Evolutionary conservation across 2,329 filamentous ascomycete species (phyloP).

Genomic region (Cladosporium sp.): DNA sequence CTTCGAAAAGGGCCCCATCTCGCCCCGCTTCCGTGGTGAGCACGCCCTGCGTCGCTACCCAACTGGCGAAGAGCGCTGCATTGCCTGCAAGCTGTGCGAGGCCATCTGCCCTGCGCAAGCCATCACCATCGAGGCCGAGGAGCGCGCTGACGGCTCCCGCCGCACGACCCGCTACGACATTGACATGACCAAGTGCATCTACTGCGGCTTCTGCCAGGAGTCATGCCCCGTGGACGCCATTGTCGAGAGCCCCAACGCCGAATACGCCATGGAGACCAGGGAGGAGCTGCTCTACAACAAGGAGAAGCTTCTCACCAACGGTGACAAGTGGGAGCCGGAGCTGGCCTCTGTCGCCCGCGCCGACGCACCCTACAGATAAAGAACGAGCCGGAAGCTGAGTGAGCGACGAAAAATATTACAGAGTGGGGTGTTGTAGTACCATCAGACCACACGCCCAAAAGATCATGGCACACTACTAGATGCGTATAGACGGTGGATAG

Average conservation of each 20-base stretch:
- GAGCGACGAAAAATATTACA: constrained; percentile 6
- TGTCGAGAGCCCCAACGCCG: constrained; percentile 72
- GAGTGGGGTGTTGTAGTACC: constrained; percentile 6
- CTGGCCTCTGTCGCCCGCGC: constrained; percentile 88
- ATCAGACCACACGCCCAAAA: constrained; percentile 7
- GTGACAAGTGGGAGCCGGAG: constrained; percentile 85
- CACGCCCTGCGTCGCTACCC: constrained; percentile 95
- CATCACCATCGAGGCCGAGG: constrained; percentile 98
- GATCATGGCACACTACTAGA: constrained; percentile 5
- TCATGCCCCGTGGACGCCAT: constrained; percentile 97
- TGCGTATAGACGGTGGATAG: constrained; percentile 16
- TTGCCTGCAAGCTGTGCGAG: constrained; percentile 99
- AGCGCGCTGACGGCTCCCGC: constrained; percentile 92
- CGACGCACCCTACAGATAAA: constrained; percentile 70
- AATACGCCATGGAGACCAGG: constrained; percentile 75
- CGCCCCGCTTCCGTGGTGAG: constrained; percentile 95
- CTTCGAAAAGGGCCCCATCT: constrained; percentile 98
- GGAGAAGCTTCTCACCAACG: constrained; percentile 60
- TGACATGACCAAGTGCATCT: constrained; percentile 99
- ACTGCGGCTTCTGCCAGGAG: constrained; percentile 99
- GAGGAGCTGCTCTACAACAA: constrained; percentile 98
- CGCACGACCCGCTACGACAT: constrained; percentile 98
- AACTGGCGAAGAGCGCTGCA: constrained; percentile 96
- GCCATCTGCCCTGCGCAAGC: constrained; percentile 97
- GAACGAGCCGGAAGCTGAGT: neutral